A percentile compares a stretch with the other conserved stretches of the same genome.
Conservation (phyloP, 2,329 filamentous ascomycete genomes). For the Trichoderma semiorbis region DNA sequence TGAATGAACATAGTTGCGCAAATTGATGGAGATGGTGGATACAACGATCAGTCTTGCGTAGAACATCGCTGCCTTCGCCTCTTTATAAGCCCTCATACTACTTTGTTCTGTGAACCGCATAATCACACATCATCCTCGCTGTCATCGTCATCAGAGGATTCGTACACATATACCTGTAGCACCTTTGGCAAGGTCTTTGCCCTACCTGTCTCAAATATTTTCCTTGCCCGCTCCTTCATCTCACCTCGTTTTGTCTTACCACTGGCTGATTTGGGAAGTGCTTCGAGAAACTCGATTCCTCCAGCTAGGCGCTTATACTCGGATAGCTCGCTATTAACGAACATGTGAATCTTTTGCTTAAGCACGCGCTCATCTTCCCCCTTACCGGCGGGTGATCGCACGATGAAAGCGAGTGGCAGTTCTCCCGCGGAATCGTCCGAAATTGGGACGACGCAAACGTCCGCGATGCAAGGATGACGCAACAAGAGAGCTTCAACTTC, state of each 20-base stretch:
- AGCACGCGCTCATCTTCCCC: constrained; percentile 52
- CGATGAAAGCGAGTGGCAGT: constrained; percentile 55
- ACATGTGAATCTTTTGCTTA: constrained; percentile 43
- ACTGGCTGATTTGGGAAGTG: constrained; percentile 58
- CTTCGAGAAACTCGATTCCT: constrained; percentile 48
- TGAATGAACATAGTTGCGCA: not conserved
- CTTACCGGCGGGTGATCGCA: constrained; percentile 39
- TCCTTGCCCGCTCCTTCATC: constrained; percentile 38
- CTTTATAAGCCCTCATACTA: not conserved
- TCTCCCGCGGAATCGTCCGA: constrained; percentile 52
- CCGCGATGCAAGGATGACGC: constrained; percentile 60
- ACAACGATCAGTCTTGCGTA: not conserved
- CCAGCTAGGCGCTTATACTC: constrained; percentile 52
- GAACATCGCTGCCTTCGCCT: not conserved
- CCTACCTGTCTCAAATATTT: constrained; percentile 19
- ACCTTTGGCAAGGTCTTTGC: not conserved
- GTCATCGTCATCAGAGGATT: constrained; percentile 19
- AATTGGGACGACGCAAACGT: constrained; percentile 66
- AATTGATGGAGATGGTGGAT: not conserved
- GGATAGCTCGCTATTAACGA: constrained; percentile 37
- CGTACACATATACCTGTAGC: constrained; percentile 8
- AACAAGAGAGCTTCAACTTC: constrained; percentile 68
- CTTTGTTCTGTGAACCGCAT: not conserved
- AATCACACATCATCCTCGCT: not conserved
- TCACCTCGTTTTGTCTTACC: constrained; percentile 55